phyloP scores from a whole-genome alignment of 345 rosid genomes.

The Durio zibethinus region DNA sequence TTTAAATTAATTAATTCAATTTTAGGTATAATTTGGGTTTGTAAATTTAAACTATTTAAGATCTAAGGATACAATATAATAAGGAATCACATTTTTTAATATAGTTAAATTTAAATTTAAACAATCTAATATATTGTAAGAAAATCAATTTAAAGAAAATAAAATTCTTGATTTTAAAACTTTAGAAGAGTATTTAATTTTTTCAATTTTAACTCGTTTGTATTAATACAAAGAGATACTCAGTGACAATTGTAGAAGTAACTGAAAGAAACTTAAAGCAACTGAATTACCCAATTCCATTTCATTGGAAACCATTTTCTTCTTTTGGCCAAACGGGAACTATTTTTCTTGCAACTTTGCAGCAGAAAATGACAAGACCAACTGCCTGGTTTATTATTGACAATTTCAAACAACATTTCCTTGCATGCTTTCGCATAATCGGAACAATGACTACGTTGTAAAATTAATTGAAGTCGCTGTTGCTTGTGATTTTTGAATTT shows the following conservation, averaged over 20 bases:
- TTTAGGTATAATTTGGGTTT: too few relatives aligned
- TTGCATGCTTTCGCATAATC: neutral
- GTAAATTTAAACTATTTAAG: too few relatives aligned
- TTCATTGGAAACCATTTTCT: neutral
- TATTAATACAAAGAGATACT: neutral
- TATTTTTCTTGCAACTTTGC: neutral
- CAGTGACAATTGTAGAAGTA: neutral
- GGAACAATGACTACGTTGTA: neutral
- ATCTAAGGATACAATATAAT: too few relatives aligned
- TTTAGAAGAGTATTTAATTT: neutral
- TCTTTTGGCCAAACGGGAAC: neutral
- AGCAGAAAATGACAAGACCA: neutral
- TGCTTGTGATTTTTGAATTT: slow-evolving; percentile 9
- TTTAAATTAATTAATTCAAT: too few relatives aligned
- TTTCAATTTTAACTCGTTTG: neutral
- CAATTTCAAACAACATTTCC: neutral
- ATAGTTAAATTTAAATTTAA: too few relatives aligned
- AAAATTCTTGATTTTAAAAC: neutral
- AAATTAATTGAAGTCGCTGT: neutral
- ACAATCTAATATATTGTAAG: too few relatives aligned
- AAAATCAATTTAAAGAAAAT: too few relatives aligned
- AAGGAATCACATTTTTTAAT: too few relatives aligned
- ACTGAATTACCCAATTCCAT: neutral
- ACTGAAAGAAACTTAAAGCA: neutral
- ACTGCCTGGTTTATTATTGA: neutral